Conservation (phyloP, 1,284 basidiomycete species). For the Fomitopsis betulina region DNA sequence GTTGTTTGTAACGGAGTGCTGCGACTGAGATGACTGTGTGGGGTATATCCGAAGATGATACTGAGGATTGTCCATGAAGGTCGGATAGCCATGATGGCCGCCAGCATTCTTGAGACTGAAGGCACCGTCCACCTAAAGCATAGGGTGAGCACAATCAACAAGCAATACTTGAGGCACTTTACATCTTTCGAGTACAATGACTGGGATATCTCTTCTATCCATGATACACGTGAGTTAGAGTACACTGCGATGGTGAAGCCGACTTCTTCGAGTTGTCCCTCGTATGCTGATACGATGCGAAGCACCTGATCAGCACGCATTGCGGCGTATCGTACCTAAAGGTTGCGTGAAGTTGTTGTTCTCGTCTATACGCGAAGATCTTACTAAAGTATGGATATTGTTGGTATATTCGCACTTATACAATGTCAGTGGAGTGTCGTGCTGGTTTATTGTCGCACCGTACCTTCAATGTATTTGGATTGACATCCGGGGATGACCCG, state of each 20-base stretch:
- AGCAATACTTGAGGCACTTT: not conserved
- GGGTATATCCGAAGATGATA: conserved; percentile 63
- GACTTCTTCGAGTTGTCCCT: conserved; percentile 53
- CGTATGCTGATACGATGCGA: conserved; percentile 59
- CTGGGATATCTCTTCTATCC: conserved; percentile 39
- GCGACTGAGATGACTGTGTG: not conserved
- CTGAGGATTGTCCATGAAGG: conserved; percentile 90
- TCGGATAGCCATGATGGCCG: conserved; percentile 75
- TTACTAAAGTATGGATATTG: conserved; percentile 70
- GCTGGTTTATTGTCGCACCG: not conserved
- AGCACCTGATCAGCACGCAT: conserved; percentile 38
- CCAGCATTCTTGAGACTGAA: conserved; percentile 77
- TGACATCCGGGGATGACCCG: not conserved
- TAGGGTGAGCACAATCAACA: conserved; percentile 6
- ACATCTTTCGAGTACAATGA: conserved; percentile 46
- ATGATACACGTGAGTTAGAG: conserved; percentile 39
- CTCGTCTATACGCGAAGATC: conserved; percentile 10
- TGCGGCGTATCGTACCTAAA: conserved; percentile 32
- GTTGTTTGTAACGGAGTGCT: conserved; percentile 6
- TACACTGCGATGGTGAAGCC: conserved; percentile 65
- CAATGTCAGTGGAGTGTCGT: not conserved
- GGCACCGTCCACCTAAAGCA: conserved; percentile 49
- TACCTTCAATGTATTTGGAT: conserved; percentile 19
- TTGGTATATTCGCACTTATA: conserved; percentile 73
- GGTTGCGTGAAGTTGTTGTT: not conserved